Base-by-base conservation (phyloP, 805 yeast species). In the Kuraishia capsulata region DNA sequence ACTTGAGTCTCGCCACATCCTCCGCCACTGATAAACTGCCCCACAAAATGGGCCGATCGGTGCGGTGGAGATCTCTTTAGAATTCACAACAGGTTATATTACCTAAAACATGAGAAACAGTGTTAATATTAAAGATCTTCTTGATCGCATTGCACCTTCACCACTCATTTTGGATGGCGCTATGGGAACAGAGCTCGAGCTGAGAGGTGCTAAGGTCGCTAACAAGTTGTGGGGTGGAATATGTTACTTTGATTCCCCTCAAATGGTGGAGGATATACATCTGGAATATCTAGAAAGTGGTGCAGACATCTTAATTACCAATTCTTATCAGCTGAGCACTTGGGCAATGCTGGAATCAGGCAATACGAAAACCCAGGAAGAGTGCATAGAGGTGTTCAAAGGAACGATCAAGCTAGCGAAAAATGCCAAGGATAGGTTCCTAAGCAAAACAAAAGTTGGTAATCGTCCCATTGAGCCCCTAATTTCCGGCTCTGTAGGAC, bases 401-500 rank as follows among this genome's bases (percentile, higher is more conserved):
- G 40, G 42, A 13, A 47, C 60, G 13, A 44, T 59, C 16, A 52
- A 45, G 6, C 44, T 56, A 28, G 52, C 56, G 18, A 33, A 36
- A 13, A 30, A 31, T 16, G 59, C 60, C 3, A 41, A 42, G 21
- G 25, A 43, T 42, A 24, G 46, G 16, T 37, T 41, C 37, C 23
- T 50, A 4, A n/a, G n/a, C n/a, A 33, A 43, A 23, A 16, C n/a
- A 13, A 23, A 17, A 23, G 23, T 14, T 14, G 8, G 23, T 20
- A 3, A 9, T 39, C 26, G 20, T 39, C 40, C 18, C 40, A 33
- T 14, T 30, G 46, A 18, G 39, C 39, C 29, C 21, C 32, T 23
- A 31, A 64, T 78, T 4, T 74, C 73, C 2, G 94, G 84, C 0
- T 73, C 84, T 5, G 57, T 83, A 28, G 95, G 95, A 0, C 86